Conservation (phyloP, 805 yeast species). For the Candida xiaguanensis region DNA sequence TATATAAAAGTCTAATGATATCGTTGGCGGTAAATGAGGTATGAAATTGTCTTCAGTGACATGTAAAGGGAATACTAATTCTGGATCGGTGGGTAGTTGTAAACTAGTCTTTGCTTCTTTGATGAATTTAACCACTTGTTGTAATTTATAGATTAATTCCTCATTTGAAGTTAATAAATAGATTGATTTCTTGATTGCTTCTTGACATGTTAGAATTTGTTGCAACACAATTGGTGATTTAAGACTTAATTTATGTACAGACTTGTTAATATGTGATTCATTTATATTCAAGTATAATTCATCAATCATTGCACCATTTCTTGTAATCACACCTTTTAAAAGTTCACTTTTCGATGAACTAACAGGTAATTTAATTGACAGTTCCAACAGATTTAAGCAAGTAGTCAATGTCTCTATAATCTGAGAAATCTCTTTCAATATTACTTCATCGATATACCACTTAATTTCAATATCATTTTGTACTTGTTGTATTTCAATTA, state of each 20-base stretch:
- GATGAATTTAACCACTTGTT: constrained; percentile 22
- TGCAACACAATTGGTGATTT: constrained; percentile 34
- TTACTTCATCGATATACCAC: constrained; percentile 24
- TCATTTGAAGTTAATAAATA: constrained; percentile 16
- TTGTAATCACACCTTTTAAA: constrained; percentile 56
- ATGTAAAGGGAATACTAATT: constrained; percentile 56
- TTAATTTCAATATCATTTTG: constrained; percentile 24
- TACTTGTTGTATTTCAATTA: constrained; percentile 4
- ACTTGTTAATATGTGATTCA: constrained; percentile 38
- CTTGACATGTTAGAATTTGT: constrained; percentile 47
- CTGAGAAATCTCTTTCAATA: constrained; percentile 29
- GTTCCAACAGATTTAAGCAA: constrained; percentile 32
- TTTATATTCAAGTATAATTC: constrained; percentile 43
- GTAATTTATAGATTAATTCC: constrained; percentile 22
- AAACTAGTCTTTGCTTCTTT: constrained; percentile 32
- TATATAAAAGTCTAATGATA: constrained; percentile 56
- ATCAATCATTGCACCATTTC: constrained; percentile 52
- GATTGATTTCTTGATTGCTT: constrained; percentile 34
- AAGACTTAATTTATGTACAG: constrained; percentile 24
- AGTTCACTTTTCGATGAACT: constrained; percentile 51
- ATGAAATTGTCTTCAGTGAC: constrained; percentile 38
- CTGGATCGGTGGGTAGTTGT: constrained; percentile 44
- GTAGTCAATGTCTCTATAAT: constrained; percentile 35
- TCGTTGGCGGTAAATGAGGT: constrained; percentile 43
- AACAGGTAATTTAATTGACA: constrained; percentile 53